Evolutionary conservation across 1,284 basidiomycete genomes (phyloP).

Genomic region (Takashimella koratensis): DNA sequence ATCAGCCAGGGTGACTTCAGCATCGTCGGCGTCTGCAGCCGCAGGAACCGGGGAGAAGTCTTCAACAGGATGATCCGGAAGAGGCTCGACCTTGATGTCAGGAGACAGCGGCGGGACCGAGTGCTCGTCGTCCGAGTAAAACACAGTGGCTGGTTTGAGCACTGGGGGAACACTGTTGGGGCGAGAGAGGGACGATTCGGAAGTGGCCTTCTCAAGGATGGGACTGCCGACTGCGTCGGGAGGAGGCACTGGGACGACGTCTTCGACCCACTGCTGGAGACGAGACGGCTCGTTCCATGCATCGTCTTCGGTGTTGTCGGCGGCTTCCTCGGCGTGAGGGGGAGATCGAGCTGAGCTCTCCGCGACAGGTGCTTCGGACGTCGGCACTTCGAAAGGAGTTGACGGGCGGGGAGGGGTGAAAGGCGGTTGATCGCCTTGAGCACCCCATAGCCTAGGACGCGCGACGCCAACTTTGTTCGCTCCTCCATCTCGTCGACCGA

Average conservation of each 20-base stretch:
- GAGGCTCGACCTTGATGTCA: background rate
- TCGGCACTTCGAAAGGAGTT: background rate
- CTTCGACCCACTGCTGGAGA: conserved; percentile 5
- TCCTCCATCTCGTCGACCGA: background rate
- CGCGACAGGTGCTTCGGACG: background rate
- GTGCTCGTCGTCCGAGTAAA: conserved; percentile 14
- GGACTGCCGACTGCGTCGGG: background rate
- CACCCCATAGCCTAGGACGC: background rate
- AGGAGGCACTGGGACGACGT: background rate
- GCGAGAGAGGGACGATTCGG: conserved; percentile 1
- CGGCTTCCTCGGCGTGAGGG: too few relatives aligned
- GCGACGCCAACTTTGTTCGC: background rate
- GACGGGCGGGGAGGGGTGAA: background rate
- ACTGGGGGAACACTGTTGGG: conserved; percentile 11
- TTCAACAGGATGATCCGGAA: background rate
- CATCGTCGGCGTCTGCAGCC: too few relatives aligned
- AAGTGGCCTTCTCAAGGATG: background rate
- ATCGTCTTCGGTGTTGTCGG: conserved; percentile 1
- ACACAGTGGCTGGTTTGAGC: conserved; percentile 3
- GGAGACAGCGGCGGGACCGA: conserved; percentile 1
- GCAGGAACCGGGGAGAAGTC: too few relatives aligned
- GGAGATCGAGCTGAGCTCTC: background rate
- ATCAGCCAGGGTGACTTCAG: too few relatives aligned
- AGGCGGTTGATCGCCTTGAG: background rate
- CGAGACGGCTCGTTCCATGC: background rate